Percentiles rank a stretch among this genome's conserved stretches.
Evolutionary conservation across 306 rosid species (phyloP).

Genomic region (Medicago arabica): DNA sequence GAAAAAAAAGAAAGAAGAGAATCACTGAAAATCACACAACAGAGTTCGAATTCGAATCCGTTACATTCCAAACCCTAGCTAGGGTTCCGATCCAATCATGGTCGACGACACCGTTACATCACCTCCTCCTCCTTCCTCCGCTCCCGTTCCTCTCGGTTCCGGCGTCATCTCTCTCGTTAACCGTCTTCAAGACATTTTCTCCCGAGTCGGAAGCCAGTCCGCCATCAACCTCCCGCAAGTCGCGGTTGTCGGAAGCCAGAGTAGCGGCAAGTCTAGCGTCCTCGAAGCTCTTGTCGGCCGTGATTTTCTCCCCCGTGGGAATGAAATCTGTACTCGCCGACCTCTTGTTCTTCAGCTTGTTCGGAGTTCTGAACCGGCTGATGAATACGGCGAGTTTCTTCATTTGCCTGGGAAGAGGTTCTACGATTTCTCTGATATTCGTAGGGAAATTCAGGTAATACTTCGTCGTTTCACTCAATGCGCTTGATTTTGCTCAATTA

Average conservation of each 20-base stretch:
- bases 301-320: conserved; percentile 92
- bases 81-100: conserved; percentile 61
- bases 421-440: conserved; percentile 83
- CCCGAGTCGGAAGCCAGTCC: conserved; percentile 89
- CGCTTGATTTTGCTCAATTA: background rate
- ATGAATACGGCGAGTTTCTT: conserved; percentile 92
- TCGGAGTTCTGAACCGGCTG: conserved; percentile 66
- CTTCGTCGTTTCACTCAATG: no score
- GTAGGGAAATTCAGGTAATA: conserved; percentile 90
- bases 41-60: background rate
- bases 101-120: conserved; percentile 68
- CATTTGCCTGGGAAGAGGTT: conserved; percentile 80
- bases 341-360: conserved; percentile 96
- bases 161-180: conserved; percentile 89
- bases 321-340: conserved; percentile 90
- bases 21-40: background rate
- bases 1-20: no score
- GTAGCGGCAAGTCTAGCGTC: conserved; percentile 99
- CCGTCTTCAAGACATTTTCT: conserved; percentile 92
- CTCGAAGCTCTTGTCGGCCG: conserved; percentile 97
- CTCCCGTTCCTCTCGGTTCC: conserved; percentile 73
- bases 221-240: conserved; percentile 98
- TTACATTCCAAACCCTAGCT: conserved; percentile 45
- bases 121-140: conserved; percentile 46
- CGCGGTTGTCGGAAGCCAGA: conserved; percentile 97